Percentiles rank a stretch among this genome's conserved stretches.
phyloP scores from a whole-genome alignment of 371 early-diverging fungal species.

The Smittium culicis region DNA sequence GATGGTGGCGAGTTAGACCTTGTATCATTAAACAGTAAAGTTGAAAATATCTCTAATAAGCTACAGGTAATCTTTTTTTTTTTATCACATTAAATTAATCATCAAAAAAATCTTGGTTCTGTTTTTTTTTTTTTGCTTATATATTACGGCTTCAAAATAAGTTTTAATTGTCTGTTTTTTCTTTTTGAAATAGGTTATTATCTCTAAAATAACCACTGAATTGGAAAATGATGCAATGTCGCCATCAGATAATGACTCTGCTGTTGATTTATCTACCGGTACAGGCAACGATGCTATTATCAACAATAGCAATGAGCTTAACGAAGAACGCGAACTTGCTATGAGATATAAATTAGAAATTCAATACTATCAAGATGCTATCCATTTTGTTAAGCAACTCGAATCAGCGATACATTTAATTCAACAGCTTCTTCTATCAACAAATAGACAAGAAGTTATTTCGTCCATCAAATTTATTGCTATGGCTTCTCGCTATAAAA shows the following conservation, averaged over 20 bases:
- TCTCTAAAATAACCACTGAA: neutral
- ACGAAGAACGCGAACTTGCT: constrained; percentile 39
- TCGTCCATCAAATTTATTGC: constrained; percentile 92
- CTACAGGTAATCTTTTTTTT: constrained; percentile 22
- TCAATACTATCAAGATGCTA: constrained; percentile 73
- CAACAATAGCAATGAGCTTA: constrained; percentile 17
- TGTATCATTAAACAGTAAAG: constrained; percentile 45
- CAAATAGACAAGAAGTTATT: constrained; percentile 76
- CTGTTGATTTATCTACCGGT: neutral
- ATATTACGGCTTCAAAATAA: too few relatives aligned
- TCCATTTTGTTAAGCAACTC: constrained; percentile 65
- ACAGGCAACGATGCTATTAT: neutral
- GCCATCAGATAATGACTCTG: neutral
- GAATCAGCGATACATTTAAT: constrained; percentile 55
- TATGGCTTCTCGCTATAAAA: constrained; percentile 58
- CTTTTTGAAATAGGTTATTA: neutral
- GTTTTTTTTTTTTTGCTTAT: too few relatives aligned
- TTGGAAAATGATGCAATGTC: neutral
- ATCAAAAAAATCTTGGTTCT: neutral
- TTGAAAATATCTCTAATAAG: constrained; percentile 43
- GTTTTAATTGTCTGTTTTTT: too few relatives aligned
- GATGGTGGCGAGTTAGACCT: constrained; percentile 69
- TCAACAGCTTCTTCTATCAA: constrained; percentile 71
- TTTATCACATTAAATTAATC: too few relatives aligned
- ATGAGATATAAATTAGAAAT: constrained; percentile 34